A percentile compares a stretch with the other conserved stretches of the same genome.
Evolutionary conservation across 176 grass and related monocot species (phyloP).

Genomic region (Alloteropsis semialata): DNA sequence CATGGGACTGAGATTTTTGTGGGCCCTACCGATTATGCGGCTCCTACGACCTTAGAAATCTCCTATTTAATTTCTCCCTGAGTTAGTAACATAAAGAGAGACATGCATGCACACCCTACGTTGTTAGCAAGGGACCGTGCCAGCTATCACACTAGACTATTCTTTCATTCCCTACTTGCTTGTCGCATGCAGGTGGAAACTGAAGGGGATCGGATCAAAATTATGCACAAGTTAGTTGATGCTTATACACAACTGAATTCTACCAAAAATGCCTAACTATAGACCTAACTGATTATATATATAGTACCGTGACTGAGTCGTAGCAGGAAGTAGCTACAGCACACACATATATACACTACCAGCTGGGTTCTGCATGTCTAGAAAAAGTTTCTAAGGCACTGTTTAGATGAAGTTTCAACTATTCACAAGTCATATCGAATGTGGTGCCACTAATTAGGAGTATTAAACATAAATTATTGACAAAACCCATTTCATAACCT

Average conservation of each 20-base stretch:
- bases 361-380: not conserved
- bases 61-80: not conserved
- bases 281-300: not conserved
- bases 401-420: no score
- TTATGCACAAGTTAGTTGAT: conserved; percentile 33
- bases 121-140: not conserved
- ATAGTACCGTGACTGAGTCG: not conserved
- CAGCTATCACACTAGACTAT: no score
- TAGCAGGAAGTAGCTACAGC: not conserved
- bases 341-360: not conserved
- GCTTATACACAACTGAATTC: conserved; percentile 18
- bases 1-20: conserved; percentile 34
- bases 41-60: not conserved
- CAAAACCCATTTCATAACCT: no score
- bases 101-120: not conserved
- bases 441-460: no score
- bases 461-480: no score
- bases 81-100: conserved; percentile 18
- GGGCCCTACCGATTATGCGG: conserved; percentile 22
- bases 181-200: not conserved
- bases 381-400: no score
- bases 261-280: not conserved
- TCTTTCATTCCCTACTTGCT: not conserved
- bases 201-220: not conserved
- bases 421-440: no score